Evolutionary conservation across 495 filamentous ascomycete genomes (phyloP).

Genomic region (Trichoderma reesei): DNA sequence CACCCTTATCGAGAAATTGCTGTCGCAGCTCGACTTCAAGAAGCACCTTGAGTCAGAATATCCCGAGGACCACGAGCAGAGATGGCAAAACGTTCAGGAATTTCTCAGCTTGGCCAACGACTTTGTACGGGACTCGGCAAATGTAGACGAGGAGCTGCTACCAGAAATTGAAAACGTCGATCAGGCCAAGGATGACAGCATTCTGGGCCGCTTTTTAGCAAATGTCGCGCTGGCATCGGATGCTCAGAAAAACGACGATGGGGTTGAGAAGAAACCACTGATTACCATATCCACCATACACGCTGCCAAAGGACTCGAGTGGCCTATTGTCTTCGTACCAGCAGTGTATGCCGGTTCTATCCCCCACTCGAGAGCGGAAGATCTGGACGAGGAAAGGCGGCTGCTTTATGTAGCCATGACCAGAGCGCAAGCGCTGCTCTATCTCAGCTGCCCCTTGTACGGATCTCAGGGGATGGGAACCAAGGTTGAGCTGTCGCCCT

Average conservation of each 20-base stretch:
- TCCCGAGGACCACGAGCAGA: constrained; percentile 63
- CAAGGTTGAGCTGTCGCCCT: constrained; percentile 29
- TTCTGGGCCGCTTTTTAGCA: constrained; percentile 71
- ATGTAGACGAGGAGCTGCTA: constrained; percentile 54
- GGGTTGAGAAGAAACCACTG: constrained; percentile 47
- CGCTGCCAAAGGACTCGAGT: constrained; percentile 92
- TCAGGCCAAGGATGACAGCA: constrained; percentile 58
- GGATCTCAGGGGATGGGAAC: constrained; percentile 23
- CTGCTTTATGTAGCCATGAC: constrained; percentile 98
- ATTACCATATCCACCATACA: constrained; percentile 96
- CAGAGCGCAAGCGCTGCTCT: constrained; percentile 80
- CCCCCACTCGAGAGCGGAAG: constrained; percentile 87
- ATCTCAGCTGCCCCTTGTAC: constrained; percentile 67
- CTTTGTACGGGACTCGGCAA: constrained; percentile 40
- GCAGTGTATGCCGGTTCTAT: constrained; percentile 86
- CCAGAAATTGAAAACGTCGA: constrained; percentile 68
- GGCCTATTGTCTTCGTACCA: constrained; percentile 94
- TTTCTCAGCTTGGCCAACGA: constrained; percentile 68
- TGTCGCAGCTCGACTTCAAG: constrained; percentile 64
- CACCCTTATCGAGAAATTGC: constrained; percentile 63
- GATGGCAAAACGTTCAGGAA: constrained; percentile 92
- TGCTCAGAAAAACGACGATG: constrained; percentile 48
- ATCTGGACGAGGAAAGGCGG: constrained; percentile 79
- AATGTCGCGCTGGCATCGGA: constrained; percentile 85
- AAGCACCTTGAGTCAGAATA: constrained; percentile 60